Evolutionary conservation across 306 rosid genomes (phyloP).

Genomic region (Rosa rugosa): DNA sequence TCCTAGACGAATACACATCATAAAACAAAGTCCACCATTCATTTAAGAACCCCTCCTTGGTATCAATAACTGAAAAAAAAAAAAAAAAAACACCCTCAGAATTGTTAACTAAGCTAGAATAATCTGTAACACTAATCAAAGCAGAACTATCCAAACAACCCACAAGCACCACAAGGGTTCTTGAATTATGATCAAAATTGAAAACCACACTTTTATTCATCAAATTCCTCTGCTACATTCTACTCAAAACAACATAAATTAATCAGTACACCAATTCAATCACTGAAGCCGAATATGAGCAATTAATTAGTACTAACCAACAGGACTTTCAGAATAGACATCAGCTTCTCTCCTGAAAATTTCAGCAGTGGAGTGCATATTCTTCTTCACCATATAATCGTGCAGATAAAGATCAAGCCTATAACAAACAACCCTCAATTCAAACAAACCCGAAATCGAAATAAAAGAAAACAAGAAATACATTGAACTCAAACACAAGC

Average conservation of each 20-base stretch:
- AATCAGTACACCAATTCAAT: not conserved
- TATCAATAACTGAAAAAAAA: conserved; percentile 31
- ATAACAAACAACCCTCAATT: not conserved
- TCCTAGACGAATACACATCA: conserved; percentile 15
- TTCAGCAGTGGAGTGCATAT: conserved; percentile 39
- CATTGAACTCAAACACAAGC: not conserved
- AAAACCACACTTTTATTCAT: no score
- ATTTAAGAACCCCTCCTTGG: conserved; percentile 42
- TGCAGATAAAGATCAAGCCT: conserved; percentile 42
- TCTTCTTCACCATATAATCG: conserved; percentile 51
- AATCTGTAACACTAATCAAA: not conserved
- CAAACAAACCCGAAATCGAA: not conserved
- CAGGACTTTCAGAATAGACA: not conserved
- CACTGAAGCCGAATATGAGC: not conserved
- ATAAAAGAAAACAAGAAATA: not conserved
- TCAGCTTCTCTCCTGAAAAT: conserved; percentile 44
- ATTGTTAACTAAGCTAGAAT: not conserved
- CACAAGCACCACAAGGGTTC: no score
- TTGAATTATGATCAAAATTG: not conserved
- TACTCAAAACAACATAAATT: not conserved
- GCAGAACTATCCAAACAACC: no score
- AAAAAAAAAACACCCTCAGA: not conserved
- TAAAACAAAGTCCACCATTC: conserved; percentile 68
- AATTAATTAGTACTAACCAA: conserved; percentile 27
- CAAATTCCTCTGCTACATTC: no score